These are phyloP conservation scores for Microsporum audouinii DNA, from an alignment of 2,329 filamentous ascomycete species.

Conservation along the genomic window DNA sequence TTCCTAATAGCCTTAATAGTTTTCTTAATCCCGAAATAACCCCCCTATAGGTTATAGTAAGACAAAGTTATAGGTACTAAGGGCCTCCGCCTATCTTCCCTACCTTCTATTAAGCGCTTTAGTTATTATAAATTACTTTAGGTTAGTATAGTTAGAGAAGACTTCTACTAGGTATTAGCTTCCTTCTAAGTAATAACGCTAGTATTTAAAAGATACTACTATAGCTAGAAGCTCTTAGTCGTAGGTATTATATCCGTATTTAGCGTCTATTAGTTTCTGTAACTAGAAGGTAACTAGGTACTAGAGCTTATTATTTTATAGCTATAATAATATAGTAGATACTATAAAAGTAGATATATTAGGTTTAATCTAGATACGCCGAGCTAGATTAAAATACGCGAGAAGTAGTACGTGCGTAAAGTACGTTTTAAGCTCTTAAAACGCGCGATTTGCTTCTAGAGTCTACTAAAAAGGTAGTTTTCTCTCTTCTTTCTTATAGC, in stretches of 20 bases:
- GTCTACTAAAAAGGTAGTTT: background rate
- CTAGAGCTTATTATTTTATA: background rate
- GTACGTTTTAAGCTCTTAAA: background rate
- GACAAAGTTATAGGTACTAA: background rate
- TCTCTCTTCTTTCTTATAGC: background rate
- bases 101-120: background rate
- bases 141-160: background rate
- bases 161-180: background rate
- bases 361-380: background rate
- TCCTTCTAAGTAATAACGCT: background rate
- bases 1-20: background rate
- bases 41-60: background rate
- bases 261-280: background rate
- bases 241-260: background rate
- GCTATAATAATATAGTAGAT: background rate
- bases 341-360: background rate
- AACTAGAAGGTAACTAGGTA: background rate
- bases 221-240: background rate
- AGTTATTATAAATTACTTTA: background rate
- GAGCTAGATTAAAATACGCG: background rate
- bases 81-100: background rate
- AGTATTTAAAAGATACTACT: background rate
- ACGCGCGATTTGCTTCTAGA: background rate
- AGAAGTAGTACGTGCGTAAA: background rate
- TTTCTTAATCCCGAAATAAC: background rate